These are phyloP conservation scores for Leucocoprinus sp. DNA, from an alignment of 768 basidiomycete species.

Conservation along the genomic window DNA sequence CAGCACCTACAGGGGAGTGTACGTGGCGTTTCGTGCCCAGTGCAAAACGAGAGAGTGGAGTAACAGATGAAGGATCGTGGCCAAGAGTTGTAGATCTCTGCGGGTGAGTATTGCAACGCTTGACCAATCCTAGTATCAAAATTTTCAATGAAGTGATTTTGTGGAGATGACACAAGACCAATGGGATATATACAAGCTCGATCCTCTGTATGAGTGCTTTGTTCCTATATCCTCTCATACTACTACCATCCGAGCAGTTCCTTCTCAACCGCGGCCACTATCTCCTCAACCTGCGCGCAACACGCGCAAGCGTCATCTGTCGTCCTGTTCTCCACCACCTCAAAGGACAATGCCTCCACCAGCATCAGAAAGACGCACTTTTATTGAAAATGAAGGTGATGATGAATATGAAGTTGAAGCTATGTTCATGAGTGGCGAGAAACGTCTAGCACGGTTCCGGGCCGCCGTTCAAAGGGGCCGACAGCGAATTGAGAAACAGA, in stretches of 20 bases:
- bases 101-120: slow-evolving; percentile 47
- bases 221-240: slow-evolving; percentile 37
- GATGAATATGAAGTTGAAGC: slow-evolving; percentile 40
- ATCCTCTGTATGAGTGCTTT: slow-evolving; percentile 62
- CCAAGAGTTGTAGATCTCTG: slow-evolving; percentile 60
- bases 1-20: slow-evolving; percentile 40
- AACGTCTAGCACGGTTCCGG: not conserved
- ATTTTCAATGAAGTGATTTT: slow-evolving; percentile 28
- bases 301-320: slow-evolving; percentile 9
- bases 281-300: not conserved
- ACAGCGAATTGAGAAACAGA: slow-evolving; percentile 25
- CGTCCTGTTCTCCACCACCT: slow-evolving; percentile 5
- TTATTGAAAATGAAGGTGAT: slow-evolving; percentile 16
- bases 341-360: slow-evolving; percentile 9
- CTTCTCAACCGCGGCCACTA: slow-evolving; percentile 15
- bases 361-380: not conserved
- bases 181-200: slow-evolving; percentile 83
- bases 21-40: slow-evolving; percentile 76
- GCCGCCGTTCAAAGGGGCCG: slow-evolving; percentile 18
- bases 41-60: slow-evolving; percentile 49
- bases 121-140: not conserved
- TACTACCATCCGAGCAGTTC: slow-evolving; percentile 22
- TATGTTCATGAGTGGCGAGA: slow-evolving; percentile 38
- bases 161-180: slow-evolving; percentile 60
- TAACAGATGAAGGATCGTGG: slow-evolving; percentile 61